Base-by-base conservation (phyloP, 257 asterid species). In the Forsythia viridissima region DNA sequence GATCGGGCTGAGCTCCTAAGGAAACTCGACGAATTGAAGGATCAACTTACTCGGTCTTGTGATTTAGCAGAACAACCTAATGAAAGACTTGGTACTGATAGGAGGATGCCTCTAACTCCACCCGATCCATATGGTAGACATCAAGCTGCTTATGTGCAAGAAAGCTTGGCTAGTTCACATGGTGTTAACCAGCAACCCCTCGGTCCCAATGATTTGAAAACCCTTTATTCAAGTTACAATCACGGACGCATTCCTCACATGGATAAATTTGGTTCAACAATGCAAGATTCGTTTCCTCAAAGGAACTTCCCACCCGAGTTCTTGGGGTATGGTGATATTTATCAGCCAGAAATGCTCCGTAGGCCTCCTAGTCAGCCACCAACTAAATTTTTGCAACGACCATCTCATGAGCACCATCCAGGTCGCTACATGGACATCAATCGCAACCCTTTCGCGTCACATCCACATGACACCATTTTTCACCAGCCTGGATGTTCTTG, bases 401-500 rank as follows among this genome's bases (percentile, higher is more conserved):
- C 90, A 8, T 77, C 81, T 76, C 87, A 79, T 10, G 92, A 86
- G 61, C 89, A 82, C 65, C 80, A 82, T 77, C 90, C 91, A 11
- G 90, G 91, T 51, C 90, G 80, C 65, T 80, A 83, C 61, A 78
- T 83, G 16, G 91, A 87, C 80, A 84, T 79, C 70, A 86, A 83
- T 73, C 89, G 80, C 13, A 94, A 90, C 24, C 86, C 70, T 69
- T 86, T 85, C 81, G 82, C 86, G 81, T 83, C 93, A 67, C 91
- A 90, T 69, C 86, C 90, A 24, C 98, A 87, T 48, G 97, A 91
- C 79, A 86, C 88, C 81, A 84, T 87, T 79, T 87, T 85, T 72
- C 96, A 89, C 80, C 98, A 91, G 80, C 89, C 96, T 4, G 82
- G 96, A n/a, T 95, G 97, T 89, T 88, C 97, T 72, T 94, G 96